Conservation (phyloP, 2,329 filamentous ascomycete genomes). For the Fusarium scirpi region DNA sequence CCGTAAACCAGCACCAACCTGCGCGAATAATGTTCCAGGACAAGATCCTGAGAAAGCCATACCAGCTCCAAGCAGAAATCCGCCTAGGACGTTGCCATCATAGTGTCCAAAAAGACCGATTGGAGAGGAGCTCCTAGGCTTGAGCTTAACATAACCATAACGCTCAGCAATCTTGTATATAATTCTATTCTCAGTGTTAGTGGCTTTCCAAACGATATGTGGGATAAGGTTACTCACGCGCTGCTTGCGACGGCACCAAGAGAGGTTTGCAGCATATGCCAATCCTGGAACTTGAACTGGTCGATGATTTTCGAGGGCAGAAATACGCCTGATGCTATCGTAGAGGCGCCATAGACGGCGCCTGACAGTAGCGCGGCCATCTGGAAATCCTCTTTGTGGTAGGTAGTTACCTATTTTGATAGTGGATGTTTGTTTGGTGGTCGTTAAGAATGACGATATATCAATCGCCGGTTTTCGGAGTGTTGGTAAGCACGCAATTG, state of each 20-base stretch:
- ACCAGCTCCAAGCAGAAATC: slow-evolving; percentile 70
- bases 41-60: slow-evolving; percentile 75
- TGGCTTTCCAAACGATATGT: rapidly evolving
- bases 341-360: slow-evolving; percentile 70
- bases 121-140: slow-evolving; percentile 63
- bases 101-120: slow-evolving; percentile 66
- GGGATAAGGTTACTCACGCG: slow-evolving; percentile 60
- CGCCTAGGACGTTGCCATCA: slow-evolving; percentile 75
- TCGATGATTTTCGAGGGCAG: slow-evolving; percentile 69
- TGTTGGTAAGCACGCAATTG: not conserved
- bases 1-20: slow-evolving; percentile 65
- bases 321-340: slow-evolving; percentile 70
- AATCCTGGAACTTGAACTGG: slow-evolving; percentile 71
- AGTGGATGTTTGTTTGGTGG: not conserved
- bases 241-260: slow-evolving; percentile 71
- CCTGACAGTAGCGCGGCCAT: slow-evolving; percentile 61
- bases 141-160: slow-evolving; percentile 57
- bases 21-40: slow-evolving; percentile 73
- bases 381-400: slow-evolving; percentile 1
- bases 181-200: slow-evolving; percentile 50
- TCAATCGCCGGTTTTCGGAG: slow-evolving; percentile 26
- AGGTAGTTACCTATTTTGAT: not conserved
- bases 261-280: slow-evolving; percentile 75
- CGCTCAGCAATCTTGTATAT: slow-evolving; percentile 60
- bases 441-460: not conserved